Percentiles rank a stretch among this genome's conserved stretches.
Conservation (phyloP, 2,329 filamentous ascomycete genomes). For the Aspergillus sp. region DNA sequence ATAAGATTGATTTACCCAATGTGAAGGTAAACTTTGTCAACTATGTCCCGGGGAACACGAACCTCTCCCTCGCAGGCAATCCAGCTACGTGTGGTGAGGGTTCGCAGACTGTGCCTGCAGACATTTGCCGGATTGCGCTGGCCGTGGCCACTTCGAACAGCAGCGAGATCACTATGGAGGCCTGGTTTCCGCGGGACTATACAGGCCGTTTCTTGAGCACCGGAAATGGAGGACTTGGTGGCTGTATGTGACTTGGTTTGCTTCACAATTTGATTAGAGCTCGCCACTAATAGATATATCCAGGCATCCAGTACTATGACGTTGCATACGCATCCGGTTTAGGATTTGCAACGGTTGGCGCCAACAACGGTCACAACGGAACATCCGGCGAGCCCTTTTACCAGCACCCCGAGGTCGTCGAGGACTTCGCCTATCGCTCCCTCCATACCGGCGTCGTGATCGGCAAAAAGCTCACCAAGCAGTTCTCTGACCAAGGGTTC, state of each 20-base stretch:
- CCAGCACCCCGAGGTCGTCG: conserved; percentile 45
- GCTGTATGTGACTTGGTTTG: conserved; percentile 35
- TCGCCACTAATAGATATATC: neutral
- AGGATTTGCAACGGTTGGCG: conserved; percentile 49
- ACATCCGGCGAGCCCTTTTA: conserved; percentile 48
- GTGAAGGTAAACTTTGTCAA: conserved; percentile 33
- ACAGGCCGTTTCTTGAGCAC: conserved; percentile 49
- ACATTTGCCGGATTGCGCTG: conserved; percentile 46
- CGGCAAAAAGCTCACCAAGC: conserved; percentile 49
- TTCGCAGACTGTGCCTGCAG: conserved; percentile 35
- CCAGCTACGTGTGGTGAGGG: conserved; percentile 34
- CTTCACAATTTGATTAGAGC: no score
- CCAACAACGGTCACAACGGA: conserved; percentile 54
- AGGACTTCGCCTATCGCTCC: conserved; percentile 51
- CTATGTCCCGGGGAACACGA: conserved; percentile 38
- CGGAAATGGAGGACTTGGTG: conserved; percentile 51
- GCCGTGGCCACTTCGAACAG: conserved; percentile 43
- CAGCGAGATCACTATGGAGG: conserved; percentile 49
- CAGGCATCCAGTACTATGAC: conserved; percentile 48
- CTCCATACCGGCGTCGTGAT: conserved; percentile 46
- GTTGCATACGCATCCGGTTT: conserved; percentile 43
- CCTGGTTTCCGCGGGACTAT: conserved; percentile 50
- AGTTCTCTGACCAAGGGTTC: conserved; percentile 49
- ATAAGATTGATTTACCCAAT: conserved; percentile 28
- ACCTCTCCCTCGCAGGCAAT: conserved; percentile 39